Base-by-base conservation (phyloP, 257 asterid species). In the Solanum rostratum region DNA sequence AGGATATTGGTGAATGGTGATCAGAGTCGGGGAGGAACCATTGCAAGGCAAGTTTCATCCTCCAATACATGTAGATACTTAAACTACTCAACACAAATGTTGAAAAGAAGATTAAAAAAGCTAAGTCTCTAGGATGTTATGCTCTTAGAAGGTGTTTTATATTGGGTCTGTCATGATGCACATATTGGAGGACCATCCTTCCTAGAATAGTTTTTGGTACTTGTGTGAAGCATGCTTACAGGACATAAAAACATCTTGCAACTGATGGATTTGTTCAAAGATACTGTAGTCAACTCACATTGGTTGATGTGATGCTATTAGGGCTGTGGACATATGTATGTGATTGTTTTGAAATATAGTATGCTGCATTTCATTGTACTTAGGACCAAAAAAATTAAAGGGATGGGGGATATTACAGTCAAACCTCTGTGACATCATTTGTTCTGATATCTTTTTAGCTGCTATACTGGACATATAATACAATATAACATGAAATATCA, bases 1-100 rank as follows among this genome's bases (percentile, higher is more conserved):
- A 84, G 15, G 66, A 53, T 27, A 82, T 78, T 54, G 87, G 53
- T 80, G 79, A 85, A 71, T 62, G 88, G 73, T 83, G 79, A 85
- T 37, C 82, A 70, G 74, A 86, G 76, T 60, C 33, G 84, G 6
- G 85, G 82, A 86, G 68, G 85, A 86, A 83, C 65, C 30, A 65
- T 14, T 81, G 80, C 62, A 69, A 84, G 88, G 90, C 86, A 62
- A 87, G 84, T 85, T 80, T 10, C 63, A 24, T 69, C 79, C 55
- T 66, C 82, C 81, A 1, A 24, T 50, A 15, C 60, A 16, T 49
- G 4, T 46, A 22, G 57, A 22, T n/a, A 73, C 57, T 30, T 65
- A 30, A 66, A 33, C 49, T 19, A 46, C 41, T 22, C 22, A 74
- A 24, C 81, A 46, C n/a, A 13, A 71, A 74, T 74, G 22, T 74